Conservation (phyloP, 2,329 filamentous ascomycete species). For the Phialocephala subalpina region DNA sequence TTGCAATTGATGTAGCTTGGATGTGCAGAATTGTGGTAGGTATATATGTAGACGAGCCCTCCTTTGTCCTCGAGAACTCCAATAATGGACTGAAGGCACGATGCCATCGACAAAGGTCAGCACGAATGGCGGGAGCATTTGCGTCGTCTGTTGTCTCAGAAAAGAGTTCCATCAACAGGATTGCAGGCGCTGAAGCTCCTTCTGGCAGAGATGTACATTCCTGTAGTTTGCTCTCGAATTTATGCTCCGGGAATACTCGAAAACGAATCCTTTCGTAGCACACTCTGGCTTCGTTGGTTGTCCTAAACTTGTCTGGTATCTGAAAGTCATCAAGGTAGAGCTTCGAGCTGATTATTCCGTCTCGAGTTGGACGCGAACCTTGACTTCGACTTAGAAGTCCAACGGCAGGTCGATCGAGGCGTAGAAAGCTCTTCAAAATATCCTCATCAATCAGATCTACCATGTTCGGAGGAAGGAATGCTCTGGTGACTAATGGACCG, state of each 20-base stretch:
- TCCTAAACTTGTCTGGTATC: neutral
- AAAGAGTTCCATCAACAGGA: neutral
- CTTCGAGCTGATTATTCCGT: neutral
- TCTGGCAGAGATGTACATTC: neutral
- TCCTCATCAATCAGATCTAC: constrained; percentile 6
- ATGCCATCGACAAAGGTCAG: neutral
- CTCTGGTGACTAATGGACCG: neutral
- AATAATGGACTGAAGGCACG: neutral
- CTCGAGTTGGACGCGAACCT: neutral
- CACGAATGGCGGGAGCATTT: neutral
- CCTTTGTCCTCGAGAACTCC: neutral
- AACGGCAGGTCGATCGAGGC: constrained; percentile 12
- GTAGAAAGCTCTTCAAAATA: constrained; percentile 8
- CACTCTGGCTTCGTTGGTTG: neutral
- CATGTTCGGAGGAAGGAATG: neutral
- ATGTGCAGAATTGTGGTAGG: neutral
- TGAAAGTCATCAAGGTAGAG: neutral
- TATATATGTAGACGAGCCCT: neutral
- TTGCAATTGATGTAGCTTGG: neutral
- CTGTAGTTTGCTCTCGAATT: neutral
- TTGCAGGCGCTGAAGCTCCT: neutral
- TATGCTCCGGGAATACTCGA: constrained; percentile 11
- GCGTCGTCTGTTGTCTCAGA: neutral
- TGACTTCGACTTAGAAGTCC: constrained; percentile 1
- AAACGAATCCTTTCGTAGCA: constrained; percentile 15